Evolutionary conservation across 768 basidiomycete species (phyloP).

Genomic region (Tremella yokohamensis): DNA sequence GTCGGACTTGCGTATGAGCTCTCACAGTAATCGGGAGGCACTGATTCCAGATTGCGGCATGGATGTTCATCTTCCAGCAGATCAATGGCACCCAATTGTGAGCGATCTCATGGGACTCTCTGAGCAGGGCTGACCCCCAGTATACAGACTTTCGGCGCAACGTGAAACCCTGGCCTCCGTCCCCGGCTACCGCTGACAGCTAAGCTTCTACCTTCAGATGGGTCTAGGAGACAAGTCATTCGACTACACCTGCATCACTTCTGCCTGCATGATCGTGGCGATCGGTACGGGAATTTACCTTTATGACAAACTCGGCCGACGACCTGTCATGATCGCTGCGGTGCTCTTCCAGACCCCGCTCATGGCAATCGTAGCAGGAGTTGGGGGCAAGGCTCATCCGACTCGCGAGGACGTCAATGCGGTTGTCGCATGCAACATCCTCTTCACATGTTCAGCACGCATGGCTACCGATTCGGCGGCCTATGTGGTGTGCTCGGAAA

Average conservation of each 20-base stretch:
- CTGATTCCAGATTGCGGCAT: conserved; percentile 3
- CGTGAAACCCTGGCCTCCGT: not conserved
- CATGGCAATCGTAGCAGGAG: conserved; percentile 1
- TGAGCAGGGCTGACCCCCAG: no score
- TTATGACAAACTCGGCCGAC: conserved; percentile 13
- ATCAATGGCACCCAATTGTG: conserved; percentile 15
- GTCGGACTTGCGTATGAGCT: conserved; percentile 13
- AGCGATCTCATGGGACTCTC: no score
- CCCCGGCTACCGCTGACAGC: not conserved
- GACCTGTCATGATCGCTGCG: conserved; percentile 14
- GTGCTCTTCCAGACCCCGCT: conserved; percentile 6
- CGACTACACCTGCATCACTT: conserved; percentile 12
- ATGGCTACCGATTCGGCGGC: not conserved
- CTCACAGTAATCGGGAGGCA: not conserved
- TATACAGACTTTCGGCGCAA: conserved; percentile 14
- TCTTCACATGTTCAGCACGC: conserved; percentile 7
- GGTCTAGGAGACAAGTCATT: conserved; percentile 17
- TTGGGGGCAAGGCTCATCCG: conserved; percentile 6
- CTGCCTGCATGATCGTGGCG: conserved; percentile 4
- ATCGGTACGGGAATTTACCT: conserved; percentile 5
- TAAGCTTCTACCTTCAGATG: conserved; percentile 13
- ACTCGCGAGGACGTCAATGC: conserved; percentile 7
- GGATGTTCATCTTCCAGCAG: conserved; percentile 15
- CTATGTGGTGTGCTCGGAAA: conserved; percentile 20
- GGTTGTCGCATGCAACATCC: conserved; percentile 16